Base-by-base conservation (phyloP, 2,329 filamentous ascomycete species). In the Stromatinia cepivora region DNA sequence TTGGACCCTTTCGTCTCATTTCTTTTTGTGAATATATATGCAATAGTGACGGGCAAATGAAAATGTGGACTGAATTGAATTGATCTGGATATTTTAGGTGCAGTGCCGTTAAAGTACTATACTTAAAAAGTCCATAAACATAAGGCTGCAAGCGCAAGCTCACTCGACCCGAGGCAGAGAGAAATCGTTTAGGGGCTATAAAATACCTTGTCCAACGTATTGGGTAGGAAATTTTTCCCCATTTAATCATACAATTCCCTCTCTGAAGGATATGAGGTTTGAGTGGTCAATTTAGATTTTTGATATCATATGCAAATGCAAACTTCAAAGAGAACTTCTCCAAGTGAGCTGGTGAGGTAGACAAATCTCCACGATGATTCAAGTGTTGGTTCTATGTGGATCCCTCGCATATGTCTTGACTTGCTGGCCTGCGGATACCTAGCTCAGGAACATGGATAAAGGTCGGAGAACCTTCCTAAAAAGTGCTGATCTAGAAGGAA, bases 101-200 rank as follows among this genome's bases (percentile, higher is more conserved):
- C 28, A 61, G 28, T 62, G 20, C 45, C 28, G 9, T 13, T 1
- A 58, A 2, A 11, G 20, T 7, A 48, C 45, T 39, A 11, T 25
- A 36, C 56, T 58, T 25, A 8, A 25, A 58, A 5, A 36, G 36
- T 25, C 34, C n/a, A 22, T 36, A 42, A 17, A 36, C 9, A 10
- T 50, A 52, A 63, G 59, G 46, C 59, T 63, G 59, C 59, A 63
- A 63, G 59, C 46, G 45, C 59, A 50, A 48, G 20, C 45, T 62
- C 34, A 39, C 20, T 36, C 31, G 46, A 50, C 9, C 46, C 45
- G 46, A 63, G 34, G 22, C 20, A 20, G 36, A 36, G 22, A n/a
- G 13, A 36, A 34, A n/a, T n/a, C 36, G 31, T 36, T n/a, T 22
- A 39, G n/a, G 22, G 20, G 20, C 54, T 13, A 34, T 57, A 20